Percentiles rank a stretch among this genome's conserved stretches.
Evolutionary conservation across 2,329 filamentous ascomycete genomes (phyloP).

Genomic region (Leptosphaerulina australis): DNA sequence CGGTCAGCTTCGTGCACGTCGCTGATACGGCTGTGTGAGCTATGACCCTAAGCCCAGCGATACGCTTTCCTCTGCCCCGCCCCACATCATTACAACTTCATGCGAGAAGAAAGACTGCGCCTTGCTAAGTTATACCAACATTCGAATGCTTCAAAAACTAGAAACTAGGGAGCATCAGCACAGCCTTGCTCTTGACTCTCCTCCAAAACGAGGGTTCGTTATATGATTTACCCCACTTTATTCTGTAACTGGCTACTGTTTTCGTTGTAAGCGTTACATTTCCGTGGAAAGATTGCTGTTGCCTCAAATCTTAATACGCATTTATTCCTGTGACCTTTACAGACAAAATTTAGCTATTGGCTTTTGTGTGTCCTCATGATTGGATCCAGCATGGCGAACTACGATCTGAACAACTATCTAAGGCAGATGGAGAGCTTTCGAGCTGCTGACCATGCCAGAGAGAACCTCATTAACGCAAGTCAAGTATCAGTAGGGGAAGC

Average conservation of each 20-base stretch:
- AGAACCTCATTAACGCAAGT: slow-evolving; percentile 41
- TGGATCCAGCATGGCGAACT: slow-evolving; percentile 24
- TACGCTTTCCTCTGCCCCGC: slow-evolving; percentile 16
- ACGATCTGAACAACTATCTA: slow-evolving; percentile 28
- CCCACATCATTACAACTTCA: slow-evolving; percentile 5
- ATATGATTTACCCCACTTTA: slow-evolving; percentile 4
- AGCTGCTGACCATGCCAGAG: slow-evolving; percentile 46
- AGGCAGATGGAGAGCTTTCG: slow-evolving; percentile 43
- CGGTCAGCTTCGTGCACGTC: slow-evolving; percentile 14
- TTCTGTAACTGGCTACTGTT: slow-evolving; percentile 1
- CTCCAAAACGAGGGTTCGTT: not conserved
- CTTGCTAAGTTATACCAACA: not conserved
- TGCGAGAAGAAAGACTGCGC: slow-evolving; percentile 11
- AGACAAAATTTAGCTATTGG: not conserved
- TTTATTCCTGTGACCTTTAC: not conserved
- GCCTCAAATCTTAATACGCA: not conserved
- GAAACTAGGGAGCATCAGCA: not conserved
- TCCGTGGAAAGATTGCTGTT: slow-evolving; percentile 4
- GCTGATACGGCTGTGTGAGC: slow-evolving; percentile 18
- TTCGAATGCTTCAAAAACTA: slow-evolving; percentile 1
- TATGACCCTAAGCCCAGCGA: slow-evolving; percentile 5
- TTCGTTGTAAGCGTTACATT: not conserved
- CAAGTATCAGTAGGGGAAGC: slow-evolving; percentile 1
- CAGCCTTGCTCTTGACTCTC: not conserved
- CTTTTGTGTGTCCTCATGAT: slow-evolving; percentile 5